Evolutionary conservation across 2,329 filamentous ascomycete genomes (phyloP).

Genomic region (Penicillium oxalicum): DNA sequence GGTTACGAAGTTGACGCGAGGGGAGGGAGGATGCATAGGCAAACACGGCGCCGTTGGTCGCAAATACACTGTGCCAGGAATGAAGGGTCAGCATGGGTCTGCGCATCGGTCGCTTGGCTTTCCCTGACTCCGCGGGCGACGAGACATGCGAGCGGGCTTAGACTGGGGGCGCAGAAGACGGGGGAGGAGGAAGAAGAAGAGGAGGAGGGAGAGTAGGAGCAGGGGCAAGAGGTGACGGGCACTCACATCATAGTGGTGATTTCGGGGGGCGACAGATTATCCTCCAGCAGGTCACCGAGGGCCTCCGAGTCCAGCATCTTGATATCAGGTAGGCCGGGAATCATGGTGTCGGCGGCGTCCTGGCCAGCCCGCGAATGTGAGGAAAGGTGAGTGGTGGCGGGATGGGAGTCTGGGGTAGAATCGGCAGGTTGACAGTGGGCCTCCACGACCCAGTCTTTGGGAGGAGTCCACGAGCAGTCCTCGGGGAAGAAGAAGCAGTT

Average conservation of each 20-base stretch:
- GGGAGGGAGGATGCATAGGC: conserved; percentile 38
- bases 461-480: conserved; percentile 37
- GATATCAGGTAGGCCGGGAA: conserved; percentile 38
- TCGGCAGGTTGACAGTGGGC: conserved; percentile 12
- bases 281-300: conserved; percentile 36
- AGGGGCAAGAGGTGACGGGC: background rate
- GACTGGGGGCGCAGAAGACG: too few relatives aligned
- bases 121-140: too few relatives aligned
- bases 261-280: conserved; percentile 40
- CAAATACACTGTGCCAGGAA: conserved; percentile 31
- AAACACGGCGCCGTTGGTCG: conserved; percentile 41
- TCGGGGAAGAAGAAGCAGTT: conserved; percentile 43
- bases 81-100: background rate
- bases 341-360: conserved; percentile 30
- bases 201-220: background rate
- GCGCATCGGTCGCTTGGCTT: background rate
- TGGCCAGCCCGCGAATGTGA: conserved; percentile 12
- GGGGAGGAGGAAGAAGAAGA: background rate
- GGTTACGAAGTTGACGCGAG: conserved; percentile 36
- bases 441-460: conserved; percentile 26
- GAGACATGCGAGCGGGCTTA: too few relatives aligned
- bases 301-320: conserved; percentile 41
- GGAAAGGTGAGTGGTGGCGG: conserved; percentile 1
- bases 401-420: conserved; percentile 5
- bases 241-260: conserved; percentile 41